Evolutionary conservation across 2,329 filamentous ascomycete species (phyloP).

Genomic region (Cladosporium sphaerospermum): DNA sequence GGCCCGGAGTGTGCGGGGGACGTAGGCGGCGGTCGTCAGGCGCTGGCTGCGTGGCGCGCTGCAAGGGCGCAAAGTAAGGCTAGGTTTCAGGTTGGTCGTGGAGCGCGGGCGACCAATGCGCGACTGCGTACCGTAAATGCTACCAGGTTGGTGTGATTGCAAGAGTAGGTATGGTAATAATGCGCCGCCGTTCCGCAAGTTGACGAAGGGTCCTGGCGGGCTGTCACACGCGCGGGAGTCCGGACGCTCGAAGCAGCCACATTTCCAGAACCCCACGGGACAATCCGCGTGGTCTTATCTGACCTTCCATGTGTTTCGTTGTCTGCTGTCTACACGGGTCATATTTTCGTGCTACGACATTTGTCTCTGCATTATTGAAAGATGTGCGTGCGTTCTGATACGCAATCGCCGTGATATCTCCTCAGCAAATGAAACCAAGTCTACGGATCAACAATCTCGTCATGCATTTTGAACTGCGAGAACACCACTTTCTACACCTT

Average conservation of each 20-base stretch:
- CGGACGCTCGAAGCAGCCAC: background rate
- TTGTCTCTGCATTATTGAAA: too few relatives aligned
- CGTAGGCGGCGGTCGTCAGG: background rate
- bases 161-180: background rate
- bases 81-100: background rate
- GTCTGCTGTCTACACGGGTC: too few relatives aligned
- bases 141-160: background rate
- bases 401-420: too few relatives aligned
- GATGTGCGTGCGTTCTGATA: too few relatives aligned
- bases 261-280: background rate
- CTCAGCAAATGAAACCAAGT: too few relatives aligned
- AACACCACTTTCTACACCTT: too few relatives aligned
- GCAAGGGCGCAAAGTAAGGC: background rate
- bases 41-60: background rate
- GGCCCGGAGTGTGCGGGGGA: background rate
- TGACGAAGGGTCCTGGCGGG: slow-evolving; percentile 1
- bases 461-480: too few relatives aligned
- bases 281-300: background rate
- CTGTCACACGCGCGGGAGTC: slow-evolving; percentile 5
- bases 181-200: background rate
- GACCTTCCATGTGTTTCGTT: background rate
- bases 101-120: background rate
- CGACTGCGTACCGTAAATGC: background rate
- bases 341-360: too few relatives aligned
- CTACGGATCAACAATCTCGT: too few relatives aligned